Base-by-base conservation (phyloP, 495 filamentous ascomycete species). In the Diplogelasinospora grovesii region DNA sequence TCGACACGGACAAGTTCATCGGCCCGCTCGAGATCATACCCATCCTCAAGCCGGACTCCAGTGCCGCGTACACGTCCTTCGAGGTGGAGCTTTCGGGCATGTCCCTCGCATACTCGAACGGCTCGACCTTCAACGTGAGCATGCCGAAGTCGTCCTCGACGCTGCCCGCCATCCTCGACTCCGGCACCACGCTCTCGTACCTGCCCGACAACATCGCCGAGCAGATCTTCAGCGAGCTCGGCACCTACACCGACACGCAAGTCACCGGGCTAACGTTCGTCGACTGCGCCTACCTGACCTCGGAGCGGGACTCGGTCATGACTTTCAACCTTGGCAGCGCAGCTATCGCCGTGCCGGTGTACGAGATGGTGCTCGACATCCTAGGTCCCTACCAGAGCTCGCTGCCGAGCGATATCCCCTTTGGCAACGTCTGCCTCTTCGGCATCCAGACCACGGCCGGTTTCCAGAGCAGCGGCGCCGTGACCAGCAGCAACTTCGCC, bases 1-100 rank as follows among this genome's bases (percentile, higher is more conserved):
- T 96, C 22, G 84, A 98, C 56, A 85, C 78, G 0, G 75, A 75
- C 39, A 96, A 95, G 59, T 98, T 82, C 61, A 72, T 74, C 27
- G 92, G 89, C 24, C 49, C 67, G 10, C 76, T 98, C 3, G 48
- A 75, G 25, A 81, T 79, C 3, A 58, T 97, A 1, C 85, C 87
- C 15, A 76, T 97, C 22, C 23, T 60, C 16, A 64, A 70, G 14
- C 67, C 70, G 25, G 13, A 43, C 18, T 25, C 25, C 29, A 44
- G n/a, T 27, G 52, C 39, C 19, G 46, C 52, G 16, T 61, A 61
- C 51, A 55, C 55, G 22, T 60, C 61, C 23, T 72, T 65, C 43
- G 64, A 61, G 27, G 59, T 73, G 8, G 45, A 54, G 20, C 46
- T 73, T 22, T 48, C 58, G 8, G 46, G 52, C 14, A 31, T 70